A percentile compares a stretch with the other conserved stretches of the same genome.
phyloP scores from a whole-genome alignment of 208 protist species.

The Jaenimonas drosophilae region DNA sequence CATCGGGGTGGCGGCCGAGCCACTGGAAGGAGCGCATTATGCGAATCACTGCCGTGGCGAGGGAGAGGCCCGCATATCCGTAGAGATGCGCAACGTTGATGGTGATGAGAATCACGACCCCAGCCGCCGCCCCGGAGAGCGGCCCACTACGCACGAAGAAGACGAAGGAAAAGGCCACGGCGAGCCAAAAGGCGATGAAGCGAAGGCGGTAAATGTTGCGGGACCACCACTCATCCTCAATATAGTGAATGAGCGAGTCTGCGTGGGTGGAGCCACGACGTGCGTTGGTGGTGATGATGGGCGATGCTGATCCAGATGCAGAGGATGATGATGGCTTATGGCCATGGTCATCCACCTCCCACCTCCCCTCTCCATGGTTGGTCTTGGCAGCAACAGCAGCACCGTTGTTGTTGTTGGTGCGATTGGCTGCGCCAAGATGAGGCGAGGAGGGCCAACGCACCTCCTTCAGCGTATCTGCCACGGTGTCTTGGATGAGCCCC shows the following conservation, averaged over 20 bases:
- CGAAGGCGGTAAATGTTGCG: constrained; percentile 65
- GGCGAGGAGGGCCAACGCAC: too few relatives aligned
- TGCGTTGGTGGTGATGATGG: too few relatives aligned
- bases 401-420: too few relatives aligned
- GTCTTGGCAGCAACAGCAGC: too few relatives aligned
- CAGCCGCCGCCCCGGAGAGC: constrained; percentile 34
- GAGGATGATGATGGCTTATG: too few relatives aligned
- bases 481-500: too few relatives aligned
- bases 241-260: constrained; percentile 42
- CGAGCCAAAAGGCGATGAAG: constrained; percentile 50
- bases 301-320: too few relatives aligned
- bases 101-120: constrained; percentile 49
- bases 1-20: constrained; percentile 53
- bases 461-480: too few relatives aligned
- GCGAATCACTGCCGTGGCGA: constrained; percentile 30
- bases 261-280: too few relatives aligned
- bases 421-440: too few relatives aligned
- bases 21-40: constrained; percentile 41
- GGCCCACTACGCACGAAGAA: constrained; percentile 23
- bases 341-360: too few relatives aligned
- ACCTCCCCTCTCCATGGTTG: too few relatives aligned
- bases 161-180: constrained; percentile 16
- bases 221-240: constrained; percentile 69
- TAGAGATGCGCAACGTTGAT: constrained; percentile 63
- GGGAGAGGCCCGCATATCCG: constrained; percentile 38